These are phyloP conservation scores for Tulasnella sp. DNA, from an alignment of 768 basidiomycete species.

Conservation along the genomic window DNA sequence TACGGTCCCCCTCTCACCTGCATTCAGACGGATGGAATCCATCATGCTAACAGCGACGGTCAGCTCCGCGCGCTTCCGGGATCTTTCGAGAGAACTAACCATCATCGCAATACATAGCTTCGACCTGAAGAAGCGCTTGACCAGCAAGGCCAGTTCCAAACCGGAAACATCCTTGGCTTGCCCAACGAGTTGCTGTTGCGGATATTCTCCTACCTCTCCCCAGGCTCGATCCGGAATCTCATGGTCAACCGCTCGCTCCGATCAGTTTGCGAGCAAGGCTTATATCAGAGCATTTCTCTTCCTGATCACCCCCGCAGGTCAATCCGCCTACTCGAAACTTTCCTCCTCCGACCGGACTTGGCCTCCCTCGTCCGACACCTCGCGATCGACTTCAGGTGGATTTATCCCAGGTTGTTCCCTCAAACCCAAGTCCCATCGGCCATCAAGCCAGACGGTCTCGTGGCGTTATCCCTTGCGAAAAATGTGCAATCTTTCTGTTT, in stretches of 20 bases:
- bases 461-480: background rate
- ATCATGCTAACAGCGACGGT: too few species aligned
- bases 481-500: background rate
- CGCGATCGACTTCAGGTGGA: background rate
- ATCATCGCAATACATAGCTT: background rate
- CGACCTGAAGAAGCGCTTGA: background rate
- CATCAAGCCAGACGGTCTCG: background rate
- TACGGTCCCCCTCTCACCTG: too few species aligned
- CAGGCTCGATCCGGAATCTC: background rate
- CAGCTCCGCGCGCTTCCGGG: too few species aligned
- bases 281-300: background rate
- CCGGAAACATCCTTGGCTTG: background rate
- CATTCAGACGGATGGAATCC: too few species aligned
- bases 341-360: background rate
- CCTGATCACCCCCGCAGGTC: background rate
- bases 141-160: background rate
- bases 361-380: background rate
- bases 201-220: background rate
- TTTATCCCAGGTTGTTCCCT: background rate
- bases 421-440: background rate
- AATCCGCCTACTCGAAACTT: background rate
- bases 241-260: background rate
- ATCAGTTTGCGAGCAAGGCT: background rate
- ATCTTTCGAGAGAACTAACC: background rate
- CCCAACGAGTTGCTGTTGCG: background rate